Percentiles rank a stretch among this genome's conserved stretches.
Evolutionary conservation across 78 protist species (phyloP).

Genomic region (Trichosphaerium sp.): DNA sequence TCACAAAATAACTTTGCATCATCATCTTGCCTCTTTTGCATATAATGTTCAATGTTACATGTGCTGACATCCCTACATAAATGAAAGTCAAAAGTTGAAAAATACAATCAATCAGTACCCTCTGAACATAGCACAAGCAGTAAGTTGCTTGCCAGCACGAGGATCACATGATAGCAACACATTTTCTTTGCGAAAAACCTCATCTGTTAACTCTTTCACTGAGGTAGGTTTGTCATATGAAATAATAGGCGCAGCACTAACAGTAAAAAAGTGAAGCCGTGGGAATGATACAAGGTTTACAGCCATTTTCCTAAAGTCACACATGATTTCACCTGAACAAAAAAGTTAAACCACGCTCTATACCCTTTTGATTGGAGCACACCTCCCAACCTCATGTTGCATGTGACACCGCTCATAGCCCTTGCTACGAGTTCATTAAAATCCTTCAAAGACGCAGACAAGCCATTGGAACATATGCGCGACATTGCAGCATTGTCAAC

Average conservation of each 20-base stretch:
- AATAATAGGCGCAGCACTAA: constrained; percentile 87
- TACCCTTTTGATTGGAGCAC: too few relatives aligned
- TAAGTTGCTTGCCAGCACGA: constrained; percentile 75
- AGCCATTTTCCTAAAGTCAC: constrained; percentile 88
- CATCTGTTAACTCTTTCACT: constrained; percentile 91
- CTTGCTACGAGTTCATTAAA: constrained; percentile 90
- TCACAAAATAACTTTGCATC: constrained; percentile 80
- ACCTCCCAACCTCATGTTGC: constrained; percentile 88
- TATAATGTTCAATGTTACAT: constrained; percentile 88
- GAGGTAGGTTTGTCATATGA: constrained; percentile 66
- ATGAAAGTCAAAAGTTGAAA: too few relatives aligned
- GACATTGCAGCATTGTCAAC: constrained; percentile 93
- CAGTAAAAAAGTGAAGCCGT: constrained; percentile 90
- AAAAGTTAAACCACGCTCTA: too few relatives aligned
- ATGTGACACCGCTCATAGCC: constrained; percentile 83
- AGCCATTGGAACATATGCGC: constrained; percentile 84
- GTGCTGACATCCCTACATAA: too few relatives aligned
- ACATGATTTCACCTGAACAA: constrained; percentile 85
- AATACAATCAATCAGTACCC: too few relatives aligned
- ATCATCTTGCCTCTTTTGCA: constrained; percentile 76
- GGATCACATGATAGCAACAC: constrained; percentile 95
- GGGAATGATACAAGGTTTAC: constrained; percentile 96
- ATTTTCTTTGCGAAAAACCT: constrained; percentile 89
- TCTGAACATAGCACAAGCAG: constrained; percentile 73
- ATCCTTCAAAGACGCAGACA: constrained; percentile 91